Evolutionary conservation across 345 rosid genomes (phyloP).

Genomic region (Salix suchowensis): DNA sequence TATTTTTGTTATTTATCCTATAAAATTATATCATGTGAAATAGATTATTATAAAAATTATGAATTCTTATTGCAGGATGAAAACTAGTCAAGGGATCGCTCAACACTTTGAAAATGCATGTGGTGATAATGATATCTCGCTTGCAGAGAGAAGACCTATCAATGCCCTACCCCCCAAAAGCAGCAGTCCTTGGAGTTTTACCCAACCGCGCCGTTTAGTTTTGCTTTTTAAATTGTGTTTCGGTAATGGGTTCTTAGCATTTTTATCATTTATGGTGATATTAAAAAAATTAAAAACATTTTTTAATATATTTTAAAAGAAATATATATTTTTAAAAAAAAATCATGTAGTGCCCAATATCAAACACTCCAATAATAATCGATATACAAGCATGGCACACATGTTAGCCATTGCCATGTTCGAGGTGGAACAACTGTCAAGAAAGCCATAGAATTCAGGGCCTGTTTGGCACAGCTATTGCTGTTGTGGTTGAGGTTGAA

Average conservation of each 20-base stretch:
- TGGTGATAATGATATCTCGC: conserved; percentile 10
- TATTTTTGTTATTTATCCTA: not conserved
- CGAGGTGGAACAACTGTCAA: not conserved
- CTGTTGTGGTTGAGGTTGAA: no score
- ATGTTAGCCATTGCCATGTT: not conserved
- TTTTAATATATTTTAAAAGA: no score
- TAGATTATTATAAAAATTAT: not conserved
- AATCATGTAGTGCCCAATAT: no score
- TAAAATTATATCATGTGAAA: not conserved
- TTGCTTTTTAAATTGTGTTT: no score
- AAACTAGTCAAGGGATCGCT: conserved; percentile 2
- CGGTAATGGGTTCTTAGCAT: no score
- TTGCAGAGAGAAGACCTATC: not conserved
- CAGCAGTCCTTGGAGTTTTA: not conserved
- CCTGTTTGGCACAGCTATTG: no score
- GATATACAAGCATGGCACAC: no score
- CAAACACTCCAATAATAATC: no score
- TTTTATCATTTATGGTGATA: no score
- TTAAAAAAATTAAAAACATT: no score
- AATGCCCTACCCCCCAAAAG: conserved; percentile 6
- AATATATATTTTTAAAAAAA: no score
- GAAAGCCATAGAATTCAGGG: not conserved
- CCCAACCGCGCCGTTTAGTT: no score
- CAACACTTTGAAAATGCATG: conserved; percentile 7
- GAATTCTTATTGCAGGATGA: not conserved